A percentile compares a stretch with the other conserved stretches of the same genome.
These are phyloP conservation scores for Calcarisporium arbuscula DNA, from an alignment of 2,329 filamentous ascomycete species.

Conservation along the genomic window DNA sequence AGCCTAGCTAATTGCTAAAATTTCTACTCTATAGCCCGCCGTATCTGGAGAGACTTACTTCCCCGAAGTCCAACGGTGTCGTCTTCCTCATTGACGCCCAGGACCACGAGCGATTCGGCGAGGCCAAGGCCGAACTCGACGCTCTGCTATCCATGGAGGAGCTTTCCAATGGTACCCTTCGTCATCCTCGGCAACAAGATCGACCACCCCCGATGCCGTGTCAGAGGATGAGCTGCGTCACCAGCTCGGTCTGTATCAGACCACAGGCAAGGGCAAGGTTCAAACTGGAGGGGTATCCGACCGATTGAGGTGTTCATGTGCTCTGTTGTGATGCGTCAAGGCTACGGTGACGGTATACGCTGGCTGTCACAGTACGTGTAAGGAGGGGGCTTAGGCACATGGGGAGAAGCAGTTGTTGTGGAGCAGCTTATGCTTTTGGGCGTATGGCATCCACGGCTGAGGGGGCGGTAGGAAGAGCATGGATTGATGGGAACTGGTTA, in stretches of 20 bases:
- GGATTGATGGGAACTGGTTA: conserved; percentile 18
- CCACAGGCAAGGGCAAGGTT: conserved; percentile 92
- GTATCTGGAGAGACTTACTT: conserved; percentile 97
- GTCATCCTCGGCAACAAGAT: conserved; percentile 99
- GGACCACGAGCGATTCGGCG: conserved; percentile 87
- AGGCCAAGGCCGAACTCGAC: conserved; percentile 96
- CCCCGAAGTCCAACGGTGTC: conserved; percentile 90
- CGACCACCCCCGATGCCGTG: conserved; percentile 90
- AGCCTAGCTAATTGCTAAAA: too few relatives aligned
- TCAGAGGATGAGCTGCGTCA: conserved; percentile 93
- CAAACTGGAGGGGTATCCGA: conserved; percentile 83
- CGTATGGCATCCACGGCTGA: neutral
- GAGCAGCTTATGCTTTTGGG: neutral
- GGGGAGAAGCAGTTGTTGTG: conserved; percentile 2
- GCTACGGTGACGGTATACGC: conserved; percentile 84
- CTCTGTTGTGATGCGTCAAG: conserved; percentile 97
- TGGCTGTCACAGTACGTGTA: conserved; percentile 93
- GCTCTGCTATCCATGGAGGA: conserved; percentile 96
- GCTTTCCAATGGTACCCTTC: conserved; percentile 88
- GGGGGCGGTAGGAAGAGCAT: conserved; percentile 7
- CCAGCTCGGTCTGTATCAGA: conserved; percentile 90
- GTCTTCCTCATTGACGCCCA: conserved; percentile 98
- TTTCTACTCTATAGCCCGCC: conserved; percentile 58
- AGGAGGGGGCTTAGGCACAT: conserved; percentile 17
- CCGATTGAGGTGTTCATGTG: conserved; percentile 99